Conservation (phyloP, 169 alveolate genomes). For the Plasmodium gonderi region DNA sequence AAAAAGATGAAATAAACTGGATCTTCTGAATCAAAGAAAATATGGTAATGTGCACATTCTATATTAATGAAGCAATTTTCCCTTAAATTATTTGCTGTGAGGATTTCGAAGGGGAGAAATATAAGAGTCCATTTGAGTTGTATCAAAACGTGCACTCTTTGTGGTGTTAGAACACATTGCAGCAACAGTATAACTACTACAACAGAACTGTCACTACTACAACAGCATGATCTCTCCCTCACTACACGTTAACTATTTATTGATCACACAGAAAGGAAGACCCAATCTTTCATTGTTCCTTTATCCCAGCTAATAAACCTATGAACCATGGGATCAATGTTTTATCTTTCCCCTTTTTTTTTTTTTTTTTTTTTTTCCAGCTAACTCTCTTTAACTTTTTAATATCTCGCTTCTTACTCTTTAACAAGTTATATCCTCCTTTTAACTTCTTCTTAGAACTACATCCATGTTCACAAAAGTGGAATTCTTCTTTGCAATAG, state of each 20-base stretch:
- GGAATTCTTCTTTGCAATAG: constrained; percentile 25
- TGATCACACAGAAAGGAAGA: too few relatives aligned
- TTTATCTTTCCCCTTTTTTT: background rate
- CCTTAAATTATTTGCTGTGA: constrained; percentile 17
- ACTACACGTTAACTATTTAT: too few relatives aligned
- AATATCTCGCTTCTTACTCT: constrained; percentile 4
- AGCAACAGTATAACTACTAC: too few relatives aligned
- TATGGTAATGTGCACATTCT: constrained; percentile 45
- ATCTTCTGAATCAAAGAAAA: constrained; percentile 49
- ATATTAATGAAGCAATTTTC: constrained; percentile 32
- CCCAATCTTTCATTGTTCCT: too few relatives aligned
- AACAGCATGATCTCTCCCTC: too few relatives aligned
- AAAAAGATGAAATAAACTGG: constrained; percentile 28
- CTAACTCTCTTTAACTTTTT: background rate
- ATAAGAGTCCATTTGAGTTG: too few relatives aligned
- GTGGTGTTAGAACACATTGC: too few relatives aligned
- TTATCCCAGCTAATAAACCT: too few relatives aligned
- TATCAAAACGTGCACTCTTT: too few relatives aligned
- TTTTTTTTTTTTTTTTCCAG: background rate
- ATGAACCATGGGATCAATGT: too few relatives aligned
- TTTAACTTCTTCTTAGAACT: constrained; percentile 30
- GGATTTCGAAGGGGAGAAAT: background rate
- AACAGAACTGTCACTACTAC: too few relatives aligned
- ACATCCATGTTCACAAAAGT: constrained; percentile 53
- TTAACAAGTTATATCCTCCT: constrained; percentile 52